These are phyloP conservation scores for sorghum (Sorghum bicolor) DNA, from an alignment of 176 grass and related monocot genomes.

Conservation along the genomic window DNA sequence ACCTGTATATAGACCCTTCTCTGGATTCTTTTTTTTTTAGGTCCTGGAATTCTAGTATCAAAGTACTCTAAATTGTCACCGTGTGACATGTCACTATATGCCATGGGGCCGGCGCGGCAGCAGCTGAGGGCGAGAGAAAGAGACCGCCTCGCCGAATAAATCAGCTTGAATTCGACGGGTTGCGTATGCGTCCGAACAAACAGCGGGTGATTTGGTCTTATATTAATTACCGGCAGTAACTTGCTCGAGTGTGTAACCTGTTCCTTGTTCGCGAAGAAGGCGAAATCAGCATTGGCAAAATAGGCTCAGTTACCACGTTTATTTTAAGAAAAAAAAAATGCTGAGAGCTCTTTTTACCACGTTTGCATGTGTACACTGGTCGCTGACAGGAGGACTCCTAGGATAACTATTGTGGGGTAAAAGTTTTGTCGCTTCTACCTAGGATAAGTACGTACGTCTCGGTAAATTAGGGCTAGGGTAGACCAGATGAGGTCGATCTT, in stretches of 20 bases:
- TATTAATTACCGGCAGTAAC: not conserved
- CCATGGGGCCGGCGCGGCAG: slow-evolving; percentile 20
- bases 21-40: not conserved
- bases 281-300: too few species aligned
- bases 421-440: not conserved
- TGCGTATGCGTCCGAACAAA: slow-evolving; percentile 4
- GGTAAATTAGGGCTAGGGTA: not conserved
- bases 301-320: not conserved
- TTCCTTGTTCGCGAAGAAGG: not conserved
- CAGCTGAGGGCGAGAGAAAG: slow-evolving; percentile 33
- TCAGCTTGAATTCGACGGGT: not conserved
- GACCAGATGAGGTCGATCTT: not conserved
- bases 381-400: too few species aligned
- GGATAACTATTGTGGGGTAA: not conserved
- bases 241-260: not conserved
- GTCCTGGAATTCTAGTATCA: not conserved
- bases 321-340: not conserved
- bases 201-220: not conserved
- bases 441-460: not conserved
- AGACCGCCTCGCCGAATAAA: slow-evolving; percentile 11
- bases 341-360: not conserved
- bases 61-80: not conserved
- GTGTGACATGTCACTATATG: slow-evolving; percentile 20
- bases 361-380: not conserved
- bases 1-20: not conserved